Conservation (phyloP, 331 rosid species). For the Saraca asoca region DNA sequence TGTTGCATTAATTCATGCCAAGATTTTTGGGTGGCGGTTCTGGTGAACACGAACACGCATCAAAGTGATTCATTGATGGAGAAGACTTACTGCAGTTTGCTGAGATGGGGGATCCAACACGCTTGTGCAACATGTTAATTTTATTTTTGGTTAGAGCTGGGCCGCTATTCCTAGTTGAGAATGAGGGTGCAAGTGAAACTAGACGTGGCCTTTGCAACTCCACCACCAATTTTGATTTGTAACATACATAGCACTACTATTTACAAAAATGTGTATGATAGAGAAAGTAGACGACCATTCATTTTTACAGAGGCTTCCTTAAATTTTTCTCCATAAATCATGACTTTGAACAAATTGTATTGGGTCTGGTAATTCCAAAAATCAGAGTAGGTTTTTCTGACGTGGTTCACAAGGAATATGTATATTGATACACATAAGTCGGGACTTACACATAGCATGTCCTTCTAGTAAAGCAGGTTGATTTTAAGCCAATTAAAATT, state of each 20-base stretch:
- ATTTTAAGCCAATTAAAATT: too few species aligned
- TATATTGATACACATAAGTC: too few species aligned
- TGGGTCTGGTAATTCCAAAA: too few species aligned
- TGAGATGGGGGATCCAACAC: constrained; percentile 38
- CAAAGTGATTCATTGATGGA: constrained; percentile 41
- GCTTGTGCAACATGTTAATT: constrained; percentile 54
- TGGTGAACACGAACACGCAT: constrained; percentile 1
- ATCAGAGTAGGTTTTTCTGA: too few species aligned
- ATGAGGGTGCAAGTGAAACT: constrained; percentile 55
- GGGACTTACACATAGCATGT: too few species aligned
- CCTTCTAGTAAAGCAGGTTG: too few species aligned
- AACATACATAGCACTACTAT: constrained; percentile 63
- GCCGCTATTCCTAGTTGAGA: constrained; percentile 60
- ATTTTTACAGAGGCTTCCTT: constrained; percentile 25
- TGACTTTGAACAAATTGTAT: too few species aligned
- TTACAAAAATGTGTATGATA: constrained; percentile 66
- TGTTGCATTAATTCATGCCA: constrained; percentile 26
- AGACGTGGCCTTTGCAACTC: constrained; percentile 74
- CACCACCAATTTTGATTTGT: constrained; percentile 93
- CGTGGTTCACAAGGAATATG: too few species aligned
- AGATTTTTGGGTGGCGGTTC: constrained; percentile 33
- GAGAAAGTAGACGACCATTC: constrained; percentile 50
- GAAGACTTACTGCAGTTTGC: constrained; percentile 42
- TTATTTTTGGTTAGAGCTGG: constrained; percentile 50
- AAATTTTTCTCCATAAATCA: too few species aligned